Base-by-base conservation (phyloP, 2,329 filamentous ascomycete species). In the Apiospora marii region DNA sequence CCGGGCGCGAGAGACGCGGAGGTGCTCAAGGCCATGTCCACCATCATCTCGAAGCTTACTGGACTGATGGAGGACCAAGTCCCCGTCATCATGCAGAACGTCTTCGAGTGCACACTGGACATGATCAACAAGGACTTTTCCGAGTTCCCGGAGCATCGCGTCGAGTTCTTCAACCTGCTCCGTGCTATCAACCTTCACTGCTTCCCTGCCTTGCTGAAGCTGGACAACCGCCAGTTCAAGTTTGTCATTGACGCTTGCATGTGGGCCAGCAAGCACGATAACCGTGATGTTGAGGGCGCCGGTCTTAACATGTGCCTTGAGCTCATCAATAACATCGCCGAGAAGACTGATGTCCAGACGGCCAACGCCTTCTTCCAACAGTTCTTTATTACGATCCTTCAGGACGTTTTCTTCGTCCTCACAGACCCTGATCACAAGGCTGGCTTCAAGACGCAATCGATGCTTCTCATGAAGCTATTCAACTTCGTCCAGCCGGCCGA, bases 71-170 rank as follows among this genome's bases (percentile, higher is more conserved):
- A 98, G 82, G 96, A 98, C 81, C 96, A 98, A 83, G 94, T 99
- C 61, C 95, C 96, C 13, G 92, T 92, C 68, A 98, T 99, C 80
- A 98, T 99, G 94, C 95, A 98, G 83, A 97, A 96, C 77, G 94
- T 99, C 37, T 99, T 99, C 79, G 96, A 98, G 83, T 98, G 96
- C 86, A 99, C 96, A 3, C 87, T 99, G 72, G 95, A 98, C 79
- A 99, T 99, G 96, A 99, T 99, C 86, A 99, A 98, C 90, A 99
- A 99, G 86, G 96, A 99, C 84, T 99, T 99, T 84, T 98, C 97
- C 67, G 96, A 99, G 81, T 99, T 97, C 83, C 96, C 96, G 0
- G 96, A 99, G 83, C 96, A 99, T 82, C 93, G 97, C 72, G 96
- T 99, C n/a, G 96, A 98, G 83, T 99, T 99, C 84, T 99, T 99